Percentiles rank a stretch among this genome's conserved stretches.
phyloP scores from a whole-genome alignment of 2,329 filamentous ascomycete genomes.

The Nakataea oryzae region DNA sequence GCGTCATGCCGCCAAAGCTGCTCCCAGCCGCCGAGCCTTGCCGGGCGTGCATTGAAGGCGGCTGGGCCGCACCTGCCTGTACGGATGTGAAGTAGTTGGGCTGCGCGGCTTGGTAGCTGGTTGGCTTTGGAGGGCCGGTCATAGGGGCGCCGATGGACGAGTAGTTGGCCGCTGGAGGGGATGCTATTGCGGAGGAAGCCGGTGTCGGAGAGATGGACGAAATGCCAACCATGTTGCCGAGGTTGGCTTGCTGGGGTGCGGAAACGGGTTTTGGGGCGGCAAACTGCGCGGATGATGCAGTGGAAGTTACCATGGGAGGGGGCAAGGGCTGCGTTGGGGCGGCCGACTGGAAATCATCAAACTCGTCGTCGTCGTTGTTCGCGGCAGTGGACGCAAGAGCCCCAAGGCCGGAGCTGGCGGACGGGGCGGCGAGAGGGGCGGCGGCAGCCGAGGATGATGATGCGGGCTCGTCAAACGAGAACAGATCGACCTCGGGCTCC shows the following conservation, averaged over 20 bases:
- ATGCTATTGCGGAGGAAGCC: conserved; percentile 36
- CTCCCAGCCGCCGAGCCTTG: conserved; percentile 12
- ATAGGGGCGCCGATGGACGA: conserved; percentile 48
- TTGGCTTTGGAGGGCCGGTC: conserved; percentile 39
- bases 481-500: conserved; percentile 82
- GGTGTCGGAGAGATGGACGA: conserved; percentile 70
- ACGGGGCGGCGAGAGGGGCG: conserved; percentile 29
- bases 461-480: conserved; percentile 74
- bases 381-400: conserved; percentile 32
- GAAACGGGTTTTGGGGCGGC: conserved; percentile 77
- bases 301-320: conserved; percentile 37
- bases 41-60: conserved; percentile 12
- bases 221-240: conserved; percentile 71
- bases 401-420: conserved; percentile 35
- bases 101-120: conserved; percentile 62
- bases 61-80: conserved; percentile 22
- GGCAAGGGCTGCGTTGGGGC: conserved; percentile 44
- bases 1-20: conserved; percentile 16
- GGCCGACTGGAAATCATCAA: conserved; percentile 95
- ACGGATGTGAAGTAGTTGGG: conserved; percentile 97
- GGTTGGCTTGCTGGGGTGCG: conserved; percentile 67
- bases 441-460: conserved; percentile 33
- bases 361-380: conserved; percentile 83
- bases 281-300: conserved; percentile 54
- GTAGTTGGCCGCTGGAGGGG: conserved; percentile 50